These are phyloP conservation scores for Psophocarpus tetragonolobus DNA, from an alignment of 306 rosid species.

Conservation along the genomic window DNA sequence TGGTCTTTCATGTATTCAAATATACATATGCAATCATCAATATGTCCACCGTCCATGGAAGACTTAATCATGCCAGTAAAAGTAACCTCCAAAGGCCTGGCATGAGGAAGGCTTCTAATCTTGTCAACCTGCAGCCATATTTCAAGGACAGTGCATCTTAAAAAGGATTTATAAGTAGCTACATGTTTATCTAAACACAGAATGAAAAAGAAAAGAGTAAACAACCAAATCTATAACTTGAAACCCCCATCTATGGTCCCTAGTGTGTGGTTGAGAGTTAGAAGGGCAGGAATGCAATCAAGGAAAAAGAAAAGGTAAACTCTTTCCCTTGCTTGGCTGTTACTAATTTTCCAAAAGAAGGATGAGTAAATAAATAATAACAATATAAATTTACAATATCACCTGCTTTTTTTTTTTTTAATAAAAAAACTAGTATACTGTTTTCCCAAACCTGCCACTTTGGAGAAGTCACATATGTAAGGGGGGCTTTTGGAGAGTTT, in stretches of 20 bases:
- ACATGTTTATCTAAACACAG: slow-evolving; percentile 6
- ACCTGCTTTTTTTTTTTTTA: background rate
- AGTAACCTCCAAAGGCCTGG: slow-evolving; percentile 81
- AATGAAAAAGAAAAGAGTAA: slow-evolving; percentile 10
- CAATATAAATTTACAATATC: background rate
- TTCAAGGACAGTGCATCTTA: slow-evolving; percentile 18
- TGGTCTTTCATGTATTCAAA: slow-evolving; percentile 68
- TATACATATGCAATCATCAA: slow-evolving; percentile 61
- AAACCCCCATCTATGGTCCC: background rate
- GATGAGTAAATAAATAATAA: background rate
- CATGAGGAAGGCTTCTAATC: slow-evolving; percentile 59
- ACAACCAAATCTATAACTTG: background rate
- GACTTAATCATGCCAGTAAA: slow-evolving; percentile 93
- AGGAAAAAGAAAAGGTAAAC: background rate
- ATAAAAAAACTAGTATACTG: background rate
- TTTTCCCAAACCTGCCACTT: background rate
- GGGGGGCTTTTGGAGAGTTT: background rate
- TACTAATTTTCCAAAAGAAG: background rate
- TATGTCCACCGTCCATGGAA: slow-evolving; percentile 72
- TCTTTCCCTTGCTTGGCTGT: background rate
- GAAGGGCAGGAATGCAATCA: background rate
- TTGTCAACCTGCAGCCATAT: slow-evolving; percentile 66
- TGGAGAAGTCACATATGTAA: background rate
- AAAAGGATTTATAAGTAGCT: slow-evolving; percentile 19
- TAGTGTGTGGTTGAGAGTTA: background rate